phyloP scores from a whole-genome alignment of 345 rosid genomes.

The Eutrema yunnanense region DNA sequence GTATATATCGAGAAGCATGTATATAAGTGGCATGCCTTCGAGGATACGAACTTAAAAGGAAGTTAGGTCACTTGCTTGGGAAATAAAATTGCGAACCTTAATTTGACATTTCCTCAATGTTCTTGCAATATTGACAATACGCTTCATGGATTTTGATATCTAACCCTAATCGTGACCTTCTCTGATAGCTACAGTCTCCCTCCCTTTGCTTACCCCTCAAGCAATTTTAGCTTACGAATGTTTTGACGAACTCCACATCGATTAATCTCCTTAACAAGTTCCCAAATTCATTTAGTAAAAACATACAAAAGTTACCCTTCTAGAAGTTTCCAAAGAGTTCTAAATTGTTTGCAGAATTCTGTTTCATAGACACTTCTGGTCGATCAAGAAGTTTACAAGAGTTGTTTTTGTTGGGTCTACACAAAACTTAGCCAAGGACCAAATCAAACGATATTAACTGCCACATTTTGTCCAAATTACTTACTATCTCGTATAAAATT shows the following conservation, averaged over 20 bases:
- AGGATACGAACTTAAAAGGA: slow-evolving; percentile 24
- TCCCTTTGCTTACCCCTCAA: slow-evolving; percentile 25
- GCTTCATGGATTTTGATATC: slow-evolving; percentile 30
- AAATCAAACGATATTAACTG: not conserved
- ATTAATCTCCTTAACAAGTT: not conserved
- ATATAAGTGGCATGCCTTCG: slow-evolving; percentile 29
- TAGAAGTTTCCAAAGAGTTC: not conserved
- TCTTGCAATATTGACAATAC: not conserved
- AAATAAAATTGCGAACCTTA: slow-evolving; percentile 18
- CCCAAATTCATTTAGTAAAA: not conserved
- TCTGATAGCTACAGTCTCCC: slow-evolving; percentile 29
- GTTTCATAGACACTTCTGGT: not conserved
- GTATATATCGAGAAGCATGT: not conserved
- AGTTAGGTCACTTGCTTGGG: slow-evolving; percentile 33
- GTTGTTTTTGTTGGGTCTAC: not conserved
- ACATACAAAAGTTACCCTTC: not conserved
- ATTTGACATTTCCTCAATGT: slow-evolving; percentile 5
- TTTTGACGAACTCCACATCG: slow-evolving; percentile 25
- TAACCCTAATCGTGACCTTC: slow-evolving; percentile 31
- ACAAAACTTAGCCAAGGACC: slow-evolving; percentile 1
- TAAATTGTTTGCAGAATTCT: not conserved
- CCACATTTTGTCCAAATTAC: not conserved
- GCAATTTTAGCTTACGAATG: slow-evolving; percentile 19
- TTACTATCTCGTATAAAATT: not conserved
- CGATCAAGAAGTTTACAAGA: not conserved